These are phyloP conservation scores for Tulasnella sp. DNA, from an alignment of 768 basidiomycete genomes.

Conservation along the genomic window DNA sequence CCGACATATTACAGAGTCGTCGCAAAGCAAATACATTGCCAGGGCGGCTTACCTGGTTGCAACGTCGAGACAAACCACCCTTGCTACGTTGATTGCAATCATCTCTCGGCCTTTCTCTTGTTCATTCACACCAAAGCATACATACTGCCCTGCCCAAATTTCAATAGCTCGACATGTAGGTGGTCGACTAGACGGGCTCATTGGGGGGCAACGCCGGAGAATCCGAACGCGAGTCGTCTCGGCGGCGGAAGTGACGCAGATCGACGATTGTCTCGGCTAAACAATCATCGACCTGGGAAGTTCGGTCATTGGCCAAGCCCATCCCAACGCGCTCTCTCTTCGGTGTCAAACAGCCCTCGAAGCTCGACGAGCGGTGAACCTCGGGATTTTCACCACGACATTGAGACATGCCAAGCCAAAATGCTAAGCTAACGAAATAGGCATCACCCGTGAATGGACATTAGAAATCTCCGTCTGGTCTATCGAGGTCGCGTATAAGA, in stretches of 20 bases:
- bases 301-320: conserved; percentile 3
- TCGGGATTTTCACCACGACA: not conserved
- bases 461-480: not conserved
- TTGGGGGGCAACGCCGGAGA: not conserved
- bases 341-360: not conserved
- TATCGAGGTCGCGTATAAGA: not conserved
- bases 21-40: not conserved
- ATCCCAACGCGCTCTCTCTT: not conserved
- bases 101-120: not conserved
- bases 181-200: not conserved
- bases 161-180: not conserved
- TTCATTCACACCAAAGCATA: not conserved
- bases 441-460: conserved; percentile 1
- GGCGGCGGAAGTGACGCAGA: conserved; percentile 4
- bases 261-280: not conserved
- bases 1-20: not conserved
- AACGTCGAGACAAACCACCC: not conserved
- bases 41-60: not conserved
- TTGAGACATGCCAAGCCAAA: not conserved
- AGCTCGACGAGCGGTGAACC: not conserved
- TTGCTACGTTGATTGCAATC: not conserved
- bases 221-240: not conserved
- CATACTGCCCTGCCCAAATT: not conserved
- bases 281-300: not conserved
- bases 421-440: not conserved